Base-by-base conservation (phyloP, 176 grass and related monocot species). In the Pharus latifolius region DNA sequence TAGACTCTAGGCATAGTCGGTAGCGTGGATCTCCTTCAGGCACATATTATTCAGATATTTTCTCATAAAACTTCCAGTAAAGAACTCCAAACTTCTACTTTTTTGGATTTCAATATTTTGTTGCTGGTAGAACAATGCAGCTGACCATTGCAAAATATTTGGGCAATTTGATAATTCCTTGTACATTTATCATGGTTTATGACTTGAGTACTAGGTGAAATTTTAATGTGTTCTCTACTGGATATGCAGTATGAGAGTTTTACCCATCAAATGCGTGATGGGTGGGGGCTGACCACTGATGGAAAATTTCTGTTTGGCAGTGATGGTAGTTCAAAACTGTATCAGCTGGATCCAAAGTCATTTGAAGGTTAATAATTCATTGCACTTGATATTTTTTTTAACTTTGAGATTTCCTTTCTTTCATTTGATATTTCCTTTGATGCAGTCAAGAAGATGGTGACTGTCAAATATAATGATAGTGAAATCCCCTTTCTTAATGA, bases 251-350 rank as follows among this genome's bases (percentile, higher is more conserved):
- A 22, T 28, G 11, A 83, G 25, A 80, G 74, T 50, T 97, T 97
- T 80, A 87, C 61, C 73, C 94, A 97, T 83, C 79, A 85, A 66
- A 97, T 97, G 94, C 48, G 27, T 67, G 86, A 97, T 67, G 94
- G 94, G 24, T 97, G 94, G 94, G 94, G 94, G 35, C 14, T 97
- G 51, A 81, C 89, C 1, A 97, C 94, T 31, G 86, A 97, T 90
- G 94, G 89, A 60, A 89, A 92, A 65, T 48, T 97, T 56, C 70
- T 97, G 77, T 97, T 87, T 85, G 94, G 86, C n/a, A 92, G 77
- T 63, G 94, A 97, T 82, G 94, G 94, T 28, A 92, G 77, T 67
- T 97, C 89, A 49, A 90, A 24, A 20, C 79, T 97, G 22, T 97
- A 92, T 74, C 74, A 88, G 25, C 51, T 97, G 51, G 80, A 97